phyloP scores from a whole-genome alignment of 2,329 filamentous ascomycete species.

The Neoascochyta sp. region DNA sequence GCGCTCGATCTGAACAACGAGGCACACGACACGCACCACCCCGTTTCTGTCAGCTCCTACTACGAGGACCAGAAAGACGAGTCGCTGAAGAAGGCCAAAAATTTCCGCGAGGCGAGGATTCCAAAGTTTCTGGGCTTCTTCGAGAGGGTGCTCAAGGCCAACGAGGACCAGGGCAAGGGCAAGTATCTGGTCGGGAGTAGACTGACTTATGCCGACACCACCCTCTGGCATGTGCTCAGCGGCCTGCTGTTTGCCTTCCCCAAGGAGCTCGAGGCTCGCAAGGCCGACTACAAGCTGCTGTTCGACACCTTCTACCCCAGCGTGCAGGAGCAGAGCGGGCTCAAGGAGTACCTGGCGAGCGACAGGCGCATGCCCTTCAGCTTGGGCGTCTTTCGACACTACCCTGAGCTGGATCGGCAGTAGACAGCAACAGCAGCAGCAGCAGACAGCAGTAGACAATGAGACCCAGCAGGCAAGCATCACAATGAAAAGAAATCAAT shows the following conservation, averaged over 20 bases:
- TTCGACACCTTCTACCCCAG: constrained; percentile 60
- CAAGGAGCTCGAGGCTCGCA: constrained; percentile 57
- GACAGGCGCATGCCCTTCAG: constrained; percentile 59
- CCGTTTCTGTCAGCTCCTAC: constrained; percentile 55
- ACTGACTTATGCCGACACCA: constrained; percentile 69
- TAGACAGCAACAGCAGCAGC: constrained; percentile 13
- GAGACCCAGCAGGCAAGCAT: constrained; percentile 7
- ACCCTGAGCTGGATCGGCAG: constrained; percentile 65
- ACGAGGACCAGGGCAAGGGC: constrained; percentile 54
- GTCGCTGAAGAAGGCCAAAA: constrained; percentile 53
- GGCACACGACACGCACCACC: constrained; percentile 73
- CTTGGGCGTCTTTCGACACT: constrained; percentile 66
- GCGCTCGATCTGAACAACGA: constrained; percentile 70
- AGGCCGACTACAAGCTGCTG: constrained; percentile 57
- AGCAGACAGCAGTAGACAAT: background rate
- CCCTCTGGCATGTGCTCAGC: constrained; percentile 64
- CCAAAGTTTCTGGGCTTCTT: constrained; percentile 73
- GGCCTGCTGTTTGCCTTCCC: constrained; percentile 64
- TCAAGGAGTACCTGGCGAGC: constrained; percentile 68
- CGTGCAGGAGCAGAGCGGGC: constrained; percentile 59
- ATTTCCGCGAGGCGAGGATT: constrained; percentile 60
- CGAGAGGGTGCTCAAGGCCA: constrained; percentile 59
- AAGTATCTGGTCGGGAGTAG: constrained; percentile 63
- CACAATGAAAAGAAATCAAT: constrained; percentile 34
- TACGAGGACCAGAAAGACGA: constrained; percentile 76